A percentile compares a stretch with the other conserved stretches of the same genome.
Conservation (phyloP, 1,284 basidiomycete species). For the Wolfiporia cocos region DNA sequence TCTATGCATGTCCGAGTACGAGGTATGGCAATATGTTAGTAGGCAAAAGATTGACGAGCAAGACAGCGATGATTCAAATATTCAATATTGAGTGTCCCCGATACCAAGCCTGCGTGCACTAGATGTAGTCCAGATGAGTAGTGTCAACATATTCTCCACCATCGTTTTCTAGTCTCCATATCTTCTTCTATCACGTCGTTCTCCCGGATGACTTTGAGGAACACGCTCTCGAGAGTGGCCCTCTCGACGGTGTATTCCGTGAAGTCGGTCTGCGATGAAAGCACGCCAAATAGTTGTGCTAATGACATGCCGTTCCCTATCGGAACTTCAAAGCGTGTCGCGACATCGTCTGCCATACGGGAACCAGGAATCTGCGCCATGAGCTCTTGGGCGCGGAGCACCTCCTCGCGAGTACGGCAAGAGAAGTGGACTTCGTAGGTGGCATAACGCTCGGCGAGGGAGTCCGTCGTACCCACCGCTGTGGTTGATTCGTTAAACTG, state of each 20-base stretch:
- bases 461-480: conserved; percentile 64
- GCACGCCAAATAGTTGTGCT: conserved; percentile 49
- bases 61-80: too few relatives aligned
- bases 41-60: too few relatives aligned
- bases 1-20: too few relatives aligned
- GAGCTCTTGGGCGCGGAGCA: conserved; percentile 46
- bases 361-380: conserved; percentile 61
- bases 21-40: too few relatives aligned
- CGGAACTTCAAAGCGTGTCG: conserved; percentile 74
- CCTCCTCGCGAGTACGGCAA: conserved; percentile 55
- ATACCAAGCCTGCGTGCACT: neutral
- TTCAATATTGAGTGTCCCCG: too few relatives aligned
- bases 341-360: conserved; percentile 69
- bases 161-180: conserved; percentile 16
- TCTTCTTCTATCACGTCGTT: conserved; percentile 59
- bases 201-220: conserved; percentile 66
- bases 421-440: conserved; percentile 78
- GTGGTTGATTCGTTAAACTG: conserved; percentile 3
- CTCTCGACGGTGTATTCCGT: conserved; percentile 66
- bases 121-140: neutral
- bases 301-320: conserved; percentile 40
- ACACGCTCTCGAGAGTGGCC: conserved; percentile 64
- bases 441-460: conserved; percentile 59
- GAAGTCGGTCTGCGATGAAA: conserved; percentile 46
- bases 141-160: conserved; percentile 22